Evolutionary conservation across 495 filamentous ascomycete genomes (phyloP), one percentile per base, ranked within the genome.

Genomic region (Penicillium desertorum): DNA sequence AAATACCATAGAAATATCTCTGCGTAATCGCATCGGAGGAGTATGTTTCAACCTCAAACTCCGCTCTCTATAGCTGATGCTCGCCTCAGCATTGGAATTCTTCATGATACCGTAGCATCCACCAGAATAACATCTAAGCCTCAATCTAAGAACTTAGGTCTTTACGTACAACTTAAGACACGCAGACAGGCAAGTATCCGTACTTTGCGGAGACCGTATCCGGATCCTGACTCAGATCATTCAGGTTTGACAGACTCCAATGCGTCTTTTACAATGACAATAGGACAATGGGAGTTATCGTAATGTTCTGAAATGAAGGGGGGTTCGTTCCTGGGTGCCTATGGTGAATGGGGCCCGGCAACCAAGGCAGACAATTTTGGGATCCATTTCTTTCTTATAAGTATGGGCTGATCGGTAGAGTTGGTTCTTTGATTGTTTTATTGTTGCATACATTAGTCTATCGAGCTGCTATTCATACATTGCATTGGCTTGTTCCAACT

Each of bases 1-100:
- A 46, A 27, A 25, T 2, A 25, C 5, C 23, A 29, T 37, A 47
- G 20, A 56, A 36, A 23, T 37, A n/a, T 37, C 36, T 37, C 16
- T 9, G 7, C n/a, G 36, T 39, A 17, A 39, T 17, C 36, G n/a
- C 36, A 39, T 9, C 17, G 41, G 42, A 30, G 42, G 32, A 58
- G 57, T 23, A 55, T 59, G 57, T 59, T 59, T 55, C 51, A 59
- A 59, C 57, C 39, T 55, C 57, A 45, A 55, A 59, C 49, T 45
- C 19, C 43, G 7, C 39, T n/a, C 2, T 17, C 6, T 14, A 30
- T 7, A 36, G 37, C 44, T 49, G 44, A 41, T 29, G 16, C n/a
- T 53, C 10, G 25, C 32, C 29, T 23, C 42, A 34, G 32, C 30
- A 46, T 55, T 46, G 11, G 12, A 20, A 32, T 44, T 11, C 14